These are phyloP conservation scores for Neocucurbitaria cava DNA, from an alignment of 2,329 filamentous ascomycete species.

Conservation along the genomic window DNA sequence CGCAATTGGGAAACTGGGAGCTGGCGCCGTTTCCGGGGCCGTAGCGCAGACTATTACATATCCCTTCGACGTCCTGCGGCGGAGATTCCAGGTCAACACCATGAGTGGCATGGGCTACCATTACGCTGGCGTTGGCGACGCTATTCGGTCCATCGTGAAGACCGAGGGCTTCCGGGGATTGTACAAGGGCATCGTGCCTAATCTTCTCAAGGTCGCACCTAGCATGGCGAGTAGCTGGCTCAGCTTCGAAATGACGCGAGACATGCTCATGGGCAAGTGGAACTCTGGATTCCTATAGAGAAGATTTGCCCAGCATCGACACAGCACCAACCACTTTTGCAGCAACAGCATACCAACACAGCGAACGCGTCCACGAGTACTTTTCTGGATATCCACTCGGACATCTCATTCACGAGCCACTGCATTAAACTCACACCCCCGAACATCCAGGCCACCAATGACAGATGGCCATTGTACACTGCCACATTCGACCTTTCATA, in stretches of 20 bases:
- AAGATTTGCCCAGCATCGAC: neutral
- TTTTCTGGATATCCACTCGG: constrained; percentile 5
- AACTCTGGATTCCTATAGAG: constrained; percentile 41
- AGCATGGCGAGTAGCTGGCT: constrained; percentile 99
- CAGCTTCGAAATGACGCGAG: constrained; percentile 92
- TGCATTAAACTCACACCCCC: neutral
- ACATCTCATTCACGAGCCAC: neutral
- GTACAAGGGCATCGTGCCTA: constrained; percentile 96
- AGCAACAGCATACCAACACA: neutral
- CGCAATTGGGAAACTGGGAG: constrained; percentile 79
- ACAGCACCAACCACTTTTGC: neutral
- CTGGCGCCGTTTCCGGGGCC: constrained; percentile 92
- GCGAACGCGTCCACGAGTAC: constrained; percentile 4
- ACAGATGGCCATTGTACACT: constrained; percentile 11
- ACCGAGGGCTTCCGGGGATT: constrained; percentile 86
- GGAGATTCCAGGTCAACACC: constrained; percentile 97
- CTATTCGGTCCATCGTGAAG: constrained; percentile 78
- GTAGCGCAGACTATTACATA: constrained; percentile 98
- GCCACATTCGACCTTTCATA: constrained; percentile 9
- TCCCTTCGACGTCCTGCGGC: constrained; percentile 92
- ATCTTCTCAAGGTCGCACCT: constrained; percentile 93
- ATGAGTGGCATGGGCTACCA: constrained; percentile 98
- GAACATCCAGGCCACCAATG: neutral
- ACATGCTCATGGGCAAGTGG: constrained; percentile 71
- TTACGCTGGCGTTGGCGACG: constrained; percentile 87